Conservation (phyloP, 176 grass and related monocot genomes). For the Ensete ventricosum region DNA sequence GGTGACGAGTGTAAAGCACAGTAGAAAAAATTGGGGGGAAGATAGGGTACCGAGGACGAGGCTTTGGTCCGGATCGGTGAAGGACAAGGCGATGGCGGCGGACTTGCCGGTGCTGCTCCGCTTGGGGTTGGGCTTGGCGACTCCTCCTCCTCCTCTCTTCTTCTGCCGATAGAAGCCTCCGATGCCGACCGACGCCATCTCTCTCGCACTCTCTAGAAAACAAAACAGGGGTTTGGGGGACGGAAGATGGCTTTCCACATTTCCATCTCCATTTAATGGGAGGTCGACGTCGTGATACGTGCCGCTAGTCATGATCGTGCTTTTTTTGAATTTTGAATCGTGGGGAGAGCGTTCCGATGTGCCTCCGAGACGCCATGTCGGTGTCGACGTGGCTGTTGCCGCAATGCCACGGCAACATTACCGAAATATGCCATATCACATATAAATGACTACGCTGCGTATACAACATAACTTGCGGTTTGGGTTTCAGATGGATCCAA, state of each 20-base stretch:
- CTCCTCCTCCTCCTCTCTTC: conserved; percentile 28
- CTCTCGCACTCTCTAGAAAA: conserved; percentile 2
- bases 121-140: conserved; percentile 23
- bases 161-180: conserved; percentile 61
- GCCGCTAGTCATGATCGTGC: not conserved
- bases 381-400: no score
- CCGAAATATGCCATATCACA: no score
- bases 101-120: conserved; percentile 34
- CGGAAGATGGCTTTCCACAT: no score
- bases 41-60: not conserved
- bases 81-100: not conserved
- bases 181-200: conserved; percentile 24
- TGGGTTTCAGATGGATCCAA: no score
- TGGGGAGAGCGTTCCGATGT: not conserved
- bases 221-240: no score
- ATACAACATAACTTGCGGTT: no score
- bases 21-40: not conserved
- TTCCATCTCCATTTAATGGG: not conserved
- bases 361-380: not conserved
- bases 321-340: not conserved
- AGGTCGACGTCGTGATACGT: not conserved
- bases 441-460: no score
- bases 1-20: not conserved
- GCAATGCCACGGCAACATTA: no score
- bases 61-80: not conserved